phyloP scores from a whole-genome alignment of 768 basidiomycete genomes.

The Collybiopsis luxurians region DNA sequence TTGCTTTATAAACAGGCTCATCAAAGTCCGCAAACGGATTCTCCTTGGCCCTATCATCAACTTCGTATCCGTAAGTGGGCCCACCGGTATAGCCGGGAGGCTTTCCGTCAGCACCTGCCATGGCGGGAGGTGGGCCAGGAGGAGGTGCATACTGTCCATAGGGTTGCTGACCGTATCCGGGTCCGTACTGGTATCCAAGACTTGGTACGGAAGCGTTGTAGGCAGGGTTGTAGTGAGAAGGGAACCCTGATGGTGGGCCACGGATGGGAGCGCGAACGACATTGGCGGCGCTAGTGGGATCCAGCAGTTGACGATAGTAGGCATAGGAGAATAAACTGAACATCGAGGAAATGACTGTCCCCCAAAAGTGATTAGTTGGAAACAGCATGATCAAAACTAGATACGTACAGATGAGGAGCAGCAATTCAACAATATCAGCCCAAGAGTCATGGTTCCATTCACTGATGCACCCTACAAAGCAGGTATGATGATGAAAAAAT shows the following conservation, averaged over 20 bases:
- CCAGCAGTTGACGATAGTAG: conserved; percentile 73
- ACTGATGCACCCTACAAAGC: conserved; percentile 52
- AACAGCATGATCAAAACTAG: not conserved
- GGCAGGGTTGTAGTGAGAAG: conserved; percentile 58
- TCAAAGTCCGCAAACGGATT: conserved; percentile 60
- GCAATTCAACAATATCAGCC: conserved; percentile 61
- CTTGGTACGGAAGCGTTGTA: conserved; percentile 40
- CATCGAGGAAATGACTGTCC: conserved; percentile 51
- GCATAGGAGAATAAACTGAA: conserved; percentile 67
- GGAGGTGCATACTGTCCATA: conserved; percentile 43
- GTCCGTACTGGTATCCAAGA: conserved; percentile 27
- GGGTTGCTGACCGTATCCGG: conserved; percentile 17
- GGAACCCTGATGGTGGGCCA: conserved; percentile 35
- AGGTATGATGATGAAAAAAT: conserved; percentile 11
- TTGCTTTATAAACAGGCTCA: conserved; percentile 15
- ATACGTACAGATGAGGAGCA: conserved; percentile 56
- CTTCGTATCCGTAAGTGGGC: conserved; percentile 21
- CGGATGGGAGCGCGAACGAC: conserved; percentile 43
- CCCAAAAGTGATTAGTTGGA: not conserved
- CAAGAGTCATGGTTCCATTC: conserved; percentile 66
- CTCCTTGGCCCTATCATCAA: conserved; percentile 35
- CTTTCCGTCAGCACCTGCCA: conserved; percentile 36
- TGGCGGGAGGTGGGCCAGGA: conserved; percentile 43
- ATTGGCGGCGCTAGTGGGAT: conserved; percentile 61
- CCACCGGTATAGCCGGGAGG: conserved; percentile 48